Evolutionary conservation across 2,329 filamentous ascomycete genomes (phyloP).

Genomic region (Cladosporium phlei): DNA sequence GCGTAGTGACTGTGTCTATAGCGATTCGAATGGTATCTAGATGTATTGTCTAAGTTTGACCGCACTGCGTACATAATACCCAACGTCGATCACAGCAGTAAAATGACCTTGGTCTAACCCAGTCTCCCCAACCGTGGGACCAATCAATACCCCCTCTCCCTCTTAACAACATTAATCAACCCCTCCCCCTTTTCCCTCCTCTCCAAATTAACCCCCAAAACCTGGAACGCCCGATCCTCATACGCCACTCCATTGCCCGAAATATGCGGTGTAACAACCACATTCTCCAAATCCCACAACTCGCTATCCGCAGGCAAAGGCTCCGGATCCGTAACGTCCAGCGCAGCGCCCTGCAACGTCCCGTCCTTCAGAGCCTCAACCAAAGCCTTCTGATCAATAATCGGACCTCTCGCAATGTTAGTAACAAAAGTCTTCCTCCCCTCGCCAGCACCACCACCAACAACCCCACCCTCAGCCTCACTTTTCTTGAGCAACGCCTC

Average conservation of each 20-base stretch:
- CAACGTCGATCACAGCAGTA: too few relatives aligned
- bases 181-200: slow-evolving; percentile 48
- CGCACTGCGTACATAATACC: too few relatives aligned
- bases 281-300: slow-evolving; percentile 65
- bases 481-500: too few relatives aligned
- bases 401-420: slow-evolving; percentile 65
- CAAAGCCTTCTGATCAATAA: slow-evolving; percentile 59
- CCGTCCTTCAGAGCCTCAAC: slow-evolving; percentile 56
- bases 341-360: slow-evolving; percentile 60
- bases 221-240: slow-evolving; percentile 52
- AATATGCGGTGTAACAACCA: slow-evolving; percentile 65
- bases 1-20: too few relatives aligned
- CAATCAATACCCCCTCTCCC: slow-evolving; percentile 57
- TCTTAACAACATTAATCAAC: slow-evolving; percentile 59
- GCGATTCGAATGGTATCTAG: too few relatives aligned
- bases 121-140: too few relatives aligned
- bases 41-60: too few relatives aligned
- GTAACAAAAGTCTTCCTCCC: slow-evolving; percentile 50
- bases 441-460: slow-evolving; percentile 19
- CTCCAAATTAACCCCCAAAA: slow-evolving; percentile 55
- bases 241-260: slow-evolving; percentile 54
- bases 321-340: slow-evolving; percentile 78
- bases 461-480: too few relatives aligned
- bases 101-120: too few relatives aligned
- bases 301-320: slow-evolving; percentile 64